A percentile compares a stretch with the other conserved stretches of the same genome.
Evolutionary conservation across 768 basidiomycete genomes (phyloP).

Genomic region (Clitopilus hobsonii): DNA sequence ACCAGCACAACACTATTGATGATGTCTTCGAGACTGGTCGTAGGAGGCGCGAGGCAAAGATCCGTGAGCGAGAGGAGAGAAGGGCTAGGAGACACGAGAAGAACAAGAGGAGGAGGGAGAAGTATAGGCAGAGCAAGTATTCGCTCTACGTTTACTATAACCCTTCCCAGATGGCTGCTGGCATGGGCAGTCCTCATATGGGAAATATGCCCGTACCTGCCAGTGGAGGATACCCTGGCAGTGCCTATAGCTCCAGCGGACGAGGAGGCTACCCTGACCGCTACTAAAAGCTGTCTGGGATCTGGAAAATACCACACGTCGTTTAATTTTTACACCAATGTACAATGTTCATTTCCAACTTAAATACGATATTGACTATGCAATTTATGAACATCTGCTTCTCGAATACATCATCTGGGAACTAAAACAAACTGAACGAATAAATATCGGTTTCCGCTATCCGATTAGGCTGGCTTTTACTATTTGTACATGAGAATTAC

Average conservation of each 20-base stretch:
- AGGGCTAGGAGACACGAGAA: constrained; percentile 60
- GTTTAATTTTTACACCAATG: background rate
- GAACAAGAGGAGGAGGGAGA: constrained; percentile 54
- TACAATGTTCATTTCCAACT: background rate
- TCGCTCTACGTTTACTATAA: constrained; percentile 57
- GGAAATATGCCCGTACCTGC: background rate
- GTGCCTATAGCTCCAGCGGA: constrained; percentile 6
- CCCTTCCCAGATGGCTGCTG: constrained; percentile 20
- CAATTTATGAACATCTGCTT: too few relatives aligned
- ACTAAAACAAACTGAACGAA: too few relatives aligned
- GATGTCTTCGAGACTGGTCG: constrained; percentile 49
- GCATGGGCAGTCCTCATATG: constrained; percentile 11
- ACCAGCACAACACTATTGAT: constrained; percentile 19
- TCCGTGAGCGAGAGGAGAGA: constrained; percentile 44
- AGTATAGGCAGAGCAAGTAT: constrained; percentile 59
- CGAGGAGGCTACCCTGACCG: constrained; percentile 1
- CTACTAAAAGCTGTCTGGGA: background rate
- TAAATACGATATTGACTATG: background rate
- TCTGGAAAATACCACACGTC: background rate
- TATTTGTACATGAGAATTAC: too few relatives aligned
- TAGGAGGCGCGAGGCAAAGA: constrained; percentile 41
- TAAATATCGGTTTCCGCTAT: too few relatives aligned
- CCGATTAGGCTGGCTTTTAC: too few relatives aligned
- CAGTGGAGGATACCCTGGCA: constrained; percentile 6
- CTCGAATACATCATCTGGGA: too few relatives aligned